phyloP scores from a whole-genome alignment of 2,329 filamentous ascomycete species.

The Ophiocordyceps camponoti-saundersi region DNA sequence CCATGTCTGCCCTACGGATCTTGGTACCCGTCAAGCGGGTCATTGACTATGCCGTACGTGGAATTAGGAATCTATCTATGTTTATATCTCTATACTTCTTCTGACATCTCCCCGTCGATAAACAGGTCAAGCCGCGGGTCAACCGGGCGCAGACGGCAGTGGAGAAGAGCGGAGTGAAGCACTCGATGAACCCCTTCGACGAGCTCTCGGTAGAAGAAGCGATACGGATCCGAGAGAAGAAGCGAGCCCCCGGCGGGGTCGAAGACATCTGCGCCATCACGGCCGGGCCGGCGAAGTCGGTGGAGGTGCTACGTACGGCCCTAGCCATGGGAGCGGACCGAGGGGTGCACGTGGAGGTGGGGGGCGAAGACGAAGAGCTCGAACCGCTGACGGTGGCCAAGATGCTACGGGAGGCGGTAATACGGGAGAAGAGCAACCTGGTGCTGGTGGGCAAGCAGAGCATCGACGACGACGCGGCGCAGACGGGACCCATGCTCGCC shows the following conservation, averaged over 20 bases:
- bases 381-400: slow-evolving; percentile 92
- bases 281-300: slow-evolving; percentile 73
- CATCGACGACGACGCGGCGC: slow-evolving; percentile 88
- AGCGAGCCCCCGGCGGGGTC: slow-evolving; percentile 53
- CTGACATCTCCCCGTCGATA: not conserved
- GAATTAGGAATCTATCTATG: not conserved
- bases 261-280: slow-evolving; percentile 84
- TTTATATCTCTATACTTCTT: not conserved
- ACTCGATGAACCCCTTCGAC: slow-evolving; percentile 98
- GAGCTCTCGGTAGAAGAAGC: slow-evolving; percentile 96
- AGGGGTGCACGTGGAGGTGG: slow-evolving; percentile 68
- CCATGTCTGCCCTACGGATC: slow-evolving; percentile 52
- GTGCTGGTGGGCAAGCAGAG: slow-evolving; percentile 94
- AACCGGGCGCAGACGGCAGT: slow-evolving; percentile 68
- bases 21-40: slow-evolving; percentile 71
- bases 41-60: slow-evolving; percentile 65
- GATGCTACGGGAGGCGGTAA: slow-evolving; percentile 62
- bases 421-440: slow-evolving; percentile 75
- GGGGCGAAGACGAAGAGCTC: slow-evolving; percentile 50
- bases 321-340: slow-evolving; percentile 99
- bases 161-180: slow-evolving; percentile 85
- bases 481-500: slow-evolving; percentile 97
- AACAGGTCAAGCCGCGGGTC: slow-evolving; percentile 49
- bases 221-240: slow-evolving; percentile 82
- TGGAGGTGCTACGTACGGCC: slow-evolving; percentile 80